Base-by-base conservation (phyloP, 139 green algal genomes). In the Picochlorum sp. region DNA sequence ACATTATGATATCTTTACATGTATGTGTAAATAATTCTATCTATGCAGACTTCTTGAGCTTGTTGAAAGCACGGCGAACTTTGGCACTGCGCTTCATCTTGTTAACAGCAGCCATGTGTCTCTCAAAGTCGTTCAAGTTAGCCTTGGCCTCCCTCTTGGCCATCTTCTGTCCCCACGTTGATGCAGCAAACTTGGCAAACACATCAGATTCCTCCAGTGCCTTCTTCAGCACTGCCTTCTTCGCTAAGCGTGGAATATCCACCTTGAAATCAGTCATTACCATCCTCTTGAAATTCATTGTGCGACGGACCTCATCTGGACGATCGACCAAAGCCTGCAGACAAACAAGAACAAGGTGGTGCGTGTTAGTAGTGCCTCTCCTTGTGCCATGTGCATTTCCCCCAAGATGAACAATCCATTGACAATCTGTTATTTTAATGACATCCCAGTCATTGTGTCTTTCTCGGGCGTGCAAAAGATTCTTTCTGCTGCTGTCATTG, bases 261-360 rank as follows among this genome's bases (percentile, higher is more conserved):
- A 98, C 59, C 65, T 89, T 95, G 72, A 91, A 82, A 80, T 96
- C 87, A 30, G 94, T 99, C 32, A 99, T 75, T 5, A 80, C 70
- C 59, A 99, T 70, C 62, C 94, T 85, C 84, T 96, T 97, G 82
- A 98, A 92, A 85, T 85, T 90, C 56, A 86, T 68, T 28, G 89
- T 69, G 20, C 73, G 65, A 58, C 88, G 74, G 24, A 80, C 75
- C 68, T 81, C 69, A 69, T 84, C 84, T 24, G 92, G 91, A 38
- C 81, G 71, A 73, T 98, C 94, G 0, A 98, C 81, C 54, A 99
- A 80, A 11, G 87, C 93, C 92, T 97, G 79, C 10, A 70, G 5
- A 23, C 2, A 6, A 7, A 63, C 16, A 8, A 52, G 15, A 52
- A 7, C 16, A 21, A 10, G 47, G 47, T 7, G 2, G 21, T 9